phyloP scores from a whole-genome alignment of 2,329 filamentous ascomycete genomes.

The Xylaria sp. region DNA sequence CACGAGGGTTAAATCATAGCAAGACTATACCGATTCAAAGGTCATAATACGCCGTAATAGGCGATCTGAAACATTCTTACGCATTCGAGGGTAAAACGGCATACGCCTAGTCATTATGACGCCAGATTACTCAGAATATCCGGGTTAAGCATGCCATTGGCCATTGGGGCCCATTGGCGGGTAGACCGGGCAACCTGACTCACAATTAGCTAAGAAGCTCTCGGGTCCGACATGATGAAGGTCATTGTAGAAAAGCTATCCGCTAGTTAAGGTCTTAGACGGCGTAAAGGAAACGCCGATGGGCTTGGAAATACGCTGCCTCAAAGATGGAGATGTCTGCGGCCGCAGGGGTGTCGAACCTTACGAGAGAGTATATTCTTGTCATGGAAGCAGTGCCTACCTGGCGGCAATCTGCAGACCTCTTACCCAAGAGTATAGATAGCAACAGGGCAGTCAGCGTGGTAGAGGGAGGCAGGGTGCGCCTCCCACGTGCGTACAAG shows the following conservation, averaged over 20 bases:
- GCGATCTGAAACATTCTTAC: background rate
- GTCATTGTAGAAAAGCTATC: background rate
- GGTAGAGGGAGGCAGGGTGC: background rate
- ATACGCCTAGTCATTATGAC: background rate
- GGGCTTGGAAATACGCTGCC: background rate
- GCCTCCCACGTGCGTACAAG: background rate
- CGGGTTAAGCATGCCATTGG: background rate
- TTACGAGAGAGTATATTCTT: background rate
- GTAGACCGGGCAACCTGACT: background rate
- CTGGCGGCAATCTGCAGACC: conserved; percentile 17
- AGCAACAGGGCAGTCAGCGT: conserved; percentile 3
- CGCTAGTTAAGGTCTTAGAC: background rate
- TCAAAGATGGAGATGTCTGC: background rate
- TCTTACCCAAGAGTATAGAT: conserved; percentile 20
- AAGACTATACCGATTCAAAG: background rate
- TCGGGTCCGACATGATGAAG: no score
- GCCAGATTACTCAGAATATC: background rate
- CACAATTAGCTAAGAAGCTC: background rate
- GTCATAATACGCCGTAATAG: background rate
- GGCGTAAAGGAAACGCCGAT: background rate
- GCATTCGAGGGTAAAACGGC: background rate
- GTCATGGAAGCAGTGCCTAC: conserved; percentile 16
- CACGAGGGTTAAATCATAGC: background rate
- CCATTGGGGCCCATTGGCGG: background rate
- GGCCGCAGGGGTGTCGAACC: no score